Evolutionary conservation across 129 eudicot genomes (phyloP), one percentile per base, ranked within the genome.

Genomic region (Cynara cardunculus): DNA sequence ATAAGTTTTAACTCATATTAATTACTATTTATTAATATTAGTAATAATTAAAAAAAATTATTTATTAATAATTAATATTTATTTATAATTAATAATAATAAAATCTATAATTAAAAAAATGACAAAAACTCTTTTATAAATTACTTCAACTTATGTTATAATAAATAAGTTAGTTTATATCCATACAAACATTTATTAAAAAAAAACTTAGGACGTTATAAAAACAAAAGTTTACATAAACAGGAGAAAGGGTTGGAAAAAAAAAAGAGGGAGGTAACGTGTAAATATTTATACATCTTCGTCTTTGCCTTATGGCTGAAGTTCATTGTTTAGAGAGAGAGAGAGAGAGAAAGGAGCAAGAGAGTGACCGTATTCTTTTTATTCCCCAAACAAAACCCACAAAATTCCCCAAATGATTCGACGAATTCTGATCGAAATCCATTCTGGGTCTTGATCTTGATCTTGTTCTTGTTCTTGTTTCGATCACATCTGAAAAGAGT

Each of bases 361-460:
- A 68, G 72, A 27, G 72, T 27, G 39, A 68, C 25, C 74, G 10
- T 59, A 32, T 71, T 46, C 53, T 69, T 69, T 27, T 70, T 69
- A 59, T 67, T 79, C 76, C 72, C 35, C 61, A 21, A 62, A 62
- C 72, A 34, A 76, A 76, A 76, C 80, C 76, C 76, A 69, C 70
- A 69, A 70, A 41, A 41, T 28, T 34, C 82, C 82, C 68, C 68
- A 22, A 69, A 80, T 80, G n/a, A 62, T 80, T 59, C 72, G 19
- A 1, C 71, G 13, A 80, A 80, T 71, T 71, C 62, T 24, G 28
- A 31, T 32, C 34, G 28, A 53, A 56, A 53, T 56, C 24, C 78
- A 59, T 32, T 71, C 72, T 32, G 78, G 83, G 41, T 80, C 78
- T 62, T 61, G 34, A 71, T 56, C 65, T 56, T 56, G 59, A 46